Conservation (phyloP, 768 basidiomycete genomes). For the Rossbeevera mucosa region DNA sequence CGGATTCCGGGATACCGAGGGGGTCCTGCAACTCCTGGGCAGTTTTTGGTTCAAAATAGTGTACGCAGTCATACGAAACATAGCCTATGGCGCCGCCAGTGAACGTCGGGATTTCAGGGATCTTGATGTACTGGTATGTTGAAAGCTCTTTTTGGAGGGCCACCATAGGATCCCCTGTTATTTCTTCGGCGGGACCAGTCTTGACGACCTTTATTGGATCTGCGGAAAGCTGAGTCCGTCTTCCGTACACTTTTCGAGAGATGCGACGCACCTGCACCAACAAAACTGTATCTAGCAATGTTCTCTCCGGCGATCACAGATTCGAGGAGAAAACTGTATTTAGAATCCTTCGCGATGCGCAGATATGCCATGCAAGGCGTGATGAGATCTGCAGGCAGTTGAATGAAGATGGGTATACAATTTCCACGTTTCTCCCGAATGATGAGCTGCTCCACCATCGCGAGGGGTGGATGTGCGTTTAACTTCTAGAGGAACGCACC, state of each 20-base stretch:
- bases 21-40: conserved; percentile 69
- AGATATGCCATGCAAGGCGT: conserved; percentile 98
- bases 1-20: conserved; percentile 86
- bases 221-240: conserved; percentile 27
- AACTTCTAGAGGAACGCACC: conserved; percentile 53
- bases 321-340: conserved; percentile 93
- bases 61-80: conserved; percentile 94
- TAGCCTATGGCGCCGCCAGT: conserved; percentile 98
- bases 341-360: conserved; percentile 84
- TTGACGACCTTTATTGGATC: conserved; percentile 92
- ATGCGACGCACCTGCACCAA: conserved; percentile 76
- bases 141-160: conserved; percentile 82
- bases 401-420: conserved; percentile 87
- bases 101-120: conserved; percentile 90
- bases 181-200: conserved; percentile 79
- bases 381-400: conserved; percentile 91
- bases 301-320: conserved; percentile 89
- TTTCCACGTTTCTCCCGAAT: conserved; percentile 83
- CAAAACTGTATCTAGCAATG: conserved; percentile 91
- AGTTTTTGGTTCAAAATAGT: conserved; percentile 95
- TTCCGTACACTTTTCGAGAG: background rate
- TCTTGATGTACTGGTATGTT: conserved; percentile 83
- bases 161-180: conserved; percentile 81
- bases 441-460: conserved; percentile 72
- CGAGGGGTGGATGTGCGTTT: conserved; percentile 64